Evolutionary conservation across 2,329 filamentous ascomycete genomes (phyloP), one percentile per base, ranked within the genome.

Genomic region (Emmonsiellopsis sp.): DNA sequence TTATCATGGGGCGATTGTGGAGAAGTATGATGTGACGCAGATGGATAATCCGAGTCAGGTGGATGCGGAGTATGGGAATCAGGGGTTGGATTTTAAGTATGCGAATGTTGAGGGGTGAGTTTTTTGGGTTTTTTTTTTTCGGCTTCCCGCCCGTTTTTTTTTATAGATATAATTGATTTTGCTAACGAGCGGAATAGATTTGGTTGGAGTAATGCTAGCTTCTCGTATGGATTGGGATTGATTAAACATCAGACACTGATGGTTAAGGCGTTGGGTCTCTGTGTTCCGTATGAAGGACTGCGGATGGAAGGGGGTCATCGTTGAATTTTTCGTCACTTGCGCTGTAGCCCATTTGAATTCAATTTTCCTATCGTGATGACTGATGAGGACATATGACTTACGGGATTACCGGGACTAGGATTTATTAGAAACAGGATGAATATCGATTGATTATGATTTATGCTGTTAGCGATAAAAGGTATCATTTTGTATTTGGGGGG

Each of bases 181-280:
- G 89, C 89, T 45, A 88, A 92, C 60, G 86, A 88, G 47, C 88
- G 86, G 43, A 5, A 51, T 62, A 92, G 88, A 51, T 94, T 94
- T 65, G 89, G 88, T 51, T 94, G 89, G 89, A 89, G 93, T 64
- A 94, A 94, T 65, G 89, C 89, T 62, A 92, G 87, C 66, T 94
- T 91, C 67, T 85, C 93, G 56, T 89, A 90, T 64, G 89, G 89
- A 50, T 78, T 94, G 55, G 83, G 87, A 62, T 85, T 92, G 60
- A 78, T 91, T 58, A 86, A 84, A 41, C 41, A 52, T 31, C 31
- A 16, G 13, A 52, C 44, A 11, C 6, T 46, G 9, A 52, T 52
- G 50, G 43, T 46, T 32, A 44, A 46, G 20, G 50, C 50, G 30
- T 31, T 52, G 50, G 34, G 43, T 7, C 50, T 52, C 3, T 52